Evolutionary conservation across 2,329 filamentous ascomycete genomes (phyloP).

Genomic region (Fusarium odoratissimum): DNA sequence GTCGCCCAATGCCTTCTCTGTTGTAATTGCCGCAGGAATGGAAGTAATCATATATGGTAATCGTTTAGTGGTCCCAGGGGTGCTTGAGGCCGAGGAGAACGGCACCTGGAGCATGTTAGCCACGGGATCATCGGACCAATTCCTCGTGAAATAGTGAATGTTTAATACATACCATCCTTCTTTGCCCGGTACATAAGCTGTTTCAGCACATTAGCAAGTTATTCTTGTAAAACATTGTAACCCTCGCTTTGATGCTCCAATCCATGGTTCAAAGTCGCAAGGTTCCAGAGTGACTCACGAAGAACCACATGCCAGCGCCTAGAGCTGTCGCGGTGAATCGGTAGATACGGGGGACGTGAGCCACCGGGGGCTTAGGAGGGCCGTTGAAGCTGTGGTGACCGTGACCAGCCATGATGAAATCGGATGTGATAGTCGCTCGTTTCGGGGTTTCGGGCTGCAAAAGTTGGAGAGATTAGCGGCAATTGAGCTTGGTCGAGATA

Average conservation of each 20-base stretch:
- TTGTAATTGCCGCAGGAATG: slow-evolving; percentile 23
- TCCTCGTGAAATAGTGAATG: background rate
- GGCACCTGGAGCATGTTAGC: slow-evolving; percentile 61
- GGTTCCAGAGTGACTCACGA: slow-evolving; percentile 69
- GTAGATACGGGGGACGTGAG: slow-evolving; percentile 73
- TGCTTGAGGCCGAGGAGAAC: slow-evolving; percentile 93
- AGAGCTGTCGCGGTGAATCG: slow-evolving; percentile 87
- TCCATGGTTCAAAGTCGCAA: background rate
- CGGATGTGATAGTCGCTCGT: slow-evolving; percentile 18
- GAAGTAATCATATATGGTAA: slow-evolving; percentile 23
- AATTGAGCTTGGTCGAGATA: background rate
- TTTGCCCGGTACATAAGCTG: slow-evolving; percentile 96
- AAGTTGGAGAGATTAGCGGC: background rate
- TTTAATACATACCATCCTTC: slow-evolving; percentile 77
- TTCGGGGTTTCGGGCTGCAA: slow-evolving; percentile 18
- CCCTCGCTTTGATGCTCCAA: background rate
- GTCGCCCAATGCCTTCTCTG: slow-evolving; percentile 7
- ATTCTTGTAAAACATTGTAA: background rate
- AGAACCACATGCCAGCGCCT: slow-evolving; percentile 99
- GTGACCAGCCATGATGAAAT: slow-evolving; percentile 43
- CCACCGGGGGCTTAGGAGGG: slow-evolving; percentile 56
- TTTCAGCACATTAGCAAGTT: slow-evolving; percentile 21
- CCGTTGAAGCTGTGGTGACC: slow-evolving; percentile 47
- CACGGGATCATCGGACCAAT: background rate
- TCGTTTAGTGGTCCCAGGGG: slow-evolving; percentile 88